These are phyloP conservation scores for Anisogramma anomala DNA, from an alignment of 2,329 filamentous ascomycete genomes.

Conservation along the genomic window DNA sequence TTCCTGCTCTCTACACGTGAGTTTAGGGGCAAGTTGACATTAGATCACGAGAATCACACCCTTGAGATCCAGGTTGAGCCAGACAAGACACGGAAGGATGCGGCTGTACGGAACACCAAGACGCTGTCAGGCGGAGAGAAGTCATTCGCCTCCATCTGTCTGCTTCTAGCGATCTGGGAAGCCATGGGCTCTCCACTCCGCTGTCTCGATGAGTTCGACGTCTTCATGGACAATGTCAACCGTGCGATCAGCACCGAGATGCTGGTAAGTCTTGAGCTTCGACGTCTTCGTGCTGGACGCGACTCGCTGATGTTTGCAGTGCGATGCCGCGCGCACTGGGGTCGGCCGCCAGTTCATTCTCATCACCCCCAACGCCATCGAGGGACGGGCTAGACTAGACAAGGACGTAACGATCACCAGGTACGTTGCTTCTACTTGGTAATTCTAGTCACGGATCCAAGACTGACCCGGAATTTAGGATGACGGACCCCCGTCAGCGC, in stretches of 20 bases:
- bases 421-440: slow-evolving; percentile 29
- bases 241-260: slow-evolving; percentile 85
- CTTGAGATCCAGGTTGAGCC: slow-evolving; percentile 70
- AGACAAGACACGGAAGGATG: slow-evolving; percentile 56
- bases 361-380: slow-evolving; percentile 84
- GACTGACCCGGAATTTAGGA: slow-evolving; percentile 24
- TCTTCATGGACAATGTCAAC: slow-evolving; percentile 98
- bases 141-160: slow-evolving; percentile 92
- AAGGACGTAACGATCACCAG: slow-evolving; percentile 70
- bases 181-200: slow-evolving; percentile 93
- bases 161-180: slow-evolving; percentile 89
- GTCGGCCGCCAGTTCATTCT: slow-evolving; percentile 92
- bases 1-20: slow-evolving; percentile 82
- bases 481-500: slow-evolving; percentile 49
- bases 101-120: slow-evolving; percentile 69
- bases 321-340: slow-evolving; percentile 70
- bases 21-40: slow-evolving; percentile 69
- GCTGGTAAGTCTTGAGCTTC: slow-evolving; percentile 50
- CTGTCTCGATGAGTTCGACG: slow-evolving; percentile 95
- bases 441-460: background rate
- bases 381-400: slow-evolving; percentile 43
- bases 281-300: background rate
- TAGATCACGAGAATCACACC: slow-evolving; percentile 63
- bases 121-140: slow-evolving; percentile 95
- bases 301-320: slow-evolving; percentile 36